These are phyloP conservation scores for Colletotrichum spaethianum DNA, from an alignment of 2,329 filamentous ascomycete genomes.

Conservation along the genomic window DNA sequence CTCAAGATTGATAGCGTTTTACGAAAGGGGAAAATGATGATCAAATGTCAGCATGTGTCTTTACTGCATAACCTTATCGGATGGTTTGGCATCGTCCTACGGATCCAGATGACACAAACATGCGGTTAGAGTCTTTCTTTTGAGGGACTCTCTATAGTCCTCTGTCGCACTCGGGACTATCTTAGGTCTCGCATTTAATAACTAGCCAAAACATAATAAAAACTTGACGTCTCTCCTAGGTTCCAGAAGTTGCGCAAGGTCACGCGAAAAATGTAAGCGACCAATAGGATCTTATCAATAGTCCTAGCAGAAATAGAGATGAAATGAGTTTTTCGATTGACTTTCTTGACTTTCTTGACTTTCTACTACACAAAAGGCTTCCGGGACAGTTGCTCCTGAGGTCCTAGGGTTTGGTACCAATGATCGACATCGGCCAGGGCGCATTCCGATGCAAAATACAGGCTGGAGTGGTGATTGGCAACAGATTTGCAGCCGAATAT, in stretches of 20 bases:
- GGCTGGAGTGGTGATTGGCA: too few species aligned
- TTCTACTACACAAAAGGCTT: background rate
- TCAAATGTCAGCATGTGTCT: background rate
- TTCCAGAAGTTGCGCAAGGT: background rate
- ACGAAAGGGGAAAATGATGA: background rate
- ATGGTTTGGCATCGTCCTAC: background rate
- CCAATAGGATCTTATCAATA: accelerated
- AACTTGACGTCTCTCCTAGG: background rate
- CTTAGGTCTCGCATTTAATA: background rate
- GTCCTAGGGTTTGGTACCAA: background rate
- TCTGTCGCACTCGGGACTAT: background rate
- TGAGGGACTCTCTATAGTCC: too few species aligned
- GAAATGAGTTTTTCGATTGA: too few species aligned
- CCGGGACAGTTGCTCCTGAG: background rate
- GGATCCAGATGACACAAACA: background rate
- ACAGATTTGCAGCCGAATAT: background rate
- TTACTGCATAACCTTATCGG: background rate
- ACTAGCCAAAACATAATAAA: too few species aligned
- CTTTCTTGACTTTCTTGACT: too few species aligned
- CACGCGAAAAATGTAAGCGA: too few species aligned
- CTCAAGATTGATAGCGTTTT: background rate
- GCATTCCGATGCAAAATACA: too few species aligned
- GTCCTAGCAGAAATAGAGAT: too few species aligned
- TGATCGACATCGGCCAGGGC: background rate
- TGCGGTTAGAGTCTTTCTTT: background rate